These are phyloP conservation scores for Apiotrichum laibachii DNA, from an alignment of 1,284 basidiomycete species.

Conservation along the genomic window DNA sequence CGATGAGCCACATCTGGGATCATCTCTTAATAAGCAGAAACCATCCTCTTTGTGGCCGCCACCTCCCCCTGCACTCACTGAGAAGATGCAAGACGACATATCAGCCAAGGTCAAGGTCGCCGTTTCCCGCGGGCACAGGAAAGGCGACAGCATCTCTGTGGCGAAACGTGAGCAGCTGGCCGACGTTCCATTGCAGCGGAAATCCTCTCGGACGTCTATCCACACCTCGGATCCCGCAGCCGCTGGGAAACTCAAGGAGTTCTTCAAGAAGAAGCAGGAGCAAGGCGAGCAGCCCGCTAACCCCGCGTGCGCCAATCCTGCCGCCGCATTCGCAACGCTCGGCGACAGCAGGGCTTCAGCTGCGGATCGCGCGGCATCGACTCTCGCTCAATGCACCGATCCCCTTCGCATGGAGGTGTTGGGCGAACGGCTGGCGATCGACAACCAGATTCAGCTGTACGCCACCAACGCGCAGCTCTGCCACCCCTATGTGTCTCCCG, in stretches of 20 bases:
- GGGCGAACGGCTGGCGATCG: constrained; percentile 33
- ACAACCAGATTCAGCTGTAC: constrained; percentile 80
- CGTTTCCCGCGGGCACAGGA: constrained; percentile 34
- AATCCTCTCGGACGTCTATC: not conserved
- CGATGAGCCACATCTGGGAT: not conserved
- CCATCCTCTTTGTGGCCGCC: constrained; percentile 90
- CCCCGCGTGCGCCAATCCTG: constrained; percentile 41
- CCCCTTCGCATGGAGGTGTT: constrained; percentile 32
- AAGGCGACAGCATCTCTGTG: too few species aligned
- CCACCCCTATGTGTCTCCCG: constrained; percentile 84
- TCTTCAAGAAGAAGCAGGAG: constrained; percentile 1
- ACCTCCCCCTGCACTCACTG: constrained; percentile 69
- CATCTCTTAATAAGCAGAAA: constrained; percentile 58
- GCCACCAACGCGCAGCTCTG: constrained; percentile 75
- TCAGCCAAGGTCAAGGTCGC: constrained; percentile 63
- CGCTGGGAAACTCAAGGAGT: not conserved
- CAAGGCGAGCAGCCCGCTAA: not conserved
- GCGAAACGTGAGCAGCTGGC: not conserved
- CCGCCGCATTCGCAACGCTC: constrained; percentile 16
- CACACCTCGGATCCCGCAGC: constrained; percentile 12
- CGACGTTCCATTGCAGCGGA: not conserved
- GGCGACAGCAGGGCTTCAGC: not conserved
- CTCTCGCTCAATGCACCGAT: constrained; percentile 34
- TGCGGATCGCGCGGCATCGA: constrained; percentile 13
- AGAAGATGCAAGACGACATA: constrained; percentile 62